These are phyloP conservation scores for Nitzschia sp. DNA, from an alignment of 108 stramenopile species.

Conservation along the genomic window DNA sequence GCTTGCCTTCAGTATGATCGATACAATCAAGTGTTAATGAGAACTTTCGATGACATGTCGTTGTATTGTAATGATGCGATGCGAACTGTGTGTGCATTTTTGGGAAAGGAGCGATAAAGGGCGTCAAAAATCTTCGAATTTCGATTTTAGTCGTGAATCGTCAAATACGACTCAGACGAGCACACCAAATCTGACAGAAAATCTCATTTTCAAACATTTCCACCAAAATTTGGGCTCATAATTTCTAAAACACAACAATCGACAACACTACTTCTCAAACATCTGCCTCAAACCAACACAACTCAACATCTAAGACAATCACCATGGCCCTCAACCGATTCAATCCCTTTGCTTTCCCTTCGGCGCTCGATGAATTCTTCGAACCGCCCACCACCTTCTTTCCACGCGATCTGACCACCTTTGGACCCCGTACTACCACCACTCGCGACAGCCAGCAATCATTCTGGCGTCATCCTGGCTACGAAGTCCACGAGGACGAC, in stretches of 20 bases:
- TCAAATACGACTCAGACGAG: slow-evolving; percentile 2
- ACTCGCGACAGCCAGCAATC: background rate
- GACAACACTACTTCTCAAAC: background rate
- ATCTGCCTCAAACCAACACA: background rate
- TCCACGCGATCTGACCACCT: background rate
- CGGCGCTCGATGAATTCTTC: background rate
- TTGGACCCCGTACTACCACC: background rate
- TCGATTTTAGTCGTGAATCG: slow-evolving; percentile 5
- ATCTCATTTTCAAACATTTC: background rate
- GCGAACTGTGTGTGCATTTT: no score
- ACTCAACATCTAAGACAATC: background rate
- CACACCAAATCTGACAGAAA: background rate
- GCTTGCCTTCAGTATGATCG: no score
- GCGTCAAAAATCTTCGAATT: slow-evolving; percentile 3
- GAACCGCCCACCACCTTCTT: background rate
- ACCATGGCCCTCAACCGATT: slow-evolving; percentile 6
- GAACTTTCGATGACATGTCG: no score
- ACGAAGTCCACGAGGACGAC: slow-evolving; percentile 20
- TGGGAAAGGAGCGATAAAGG: no score
- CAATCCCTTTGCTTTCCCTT: background rate
- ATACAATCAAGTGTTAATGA: no score
- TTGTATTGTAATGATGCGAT: no score
- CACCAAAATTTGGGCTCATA: background rate
- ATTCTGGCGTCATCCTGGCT: slow-evolving; percentile 10
- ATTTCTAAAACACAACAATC: background rate